Conservation (phyloP, 2,329 filamentous ascomycete genomes). For the Bipolaris gigantea region DNA sequence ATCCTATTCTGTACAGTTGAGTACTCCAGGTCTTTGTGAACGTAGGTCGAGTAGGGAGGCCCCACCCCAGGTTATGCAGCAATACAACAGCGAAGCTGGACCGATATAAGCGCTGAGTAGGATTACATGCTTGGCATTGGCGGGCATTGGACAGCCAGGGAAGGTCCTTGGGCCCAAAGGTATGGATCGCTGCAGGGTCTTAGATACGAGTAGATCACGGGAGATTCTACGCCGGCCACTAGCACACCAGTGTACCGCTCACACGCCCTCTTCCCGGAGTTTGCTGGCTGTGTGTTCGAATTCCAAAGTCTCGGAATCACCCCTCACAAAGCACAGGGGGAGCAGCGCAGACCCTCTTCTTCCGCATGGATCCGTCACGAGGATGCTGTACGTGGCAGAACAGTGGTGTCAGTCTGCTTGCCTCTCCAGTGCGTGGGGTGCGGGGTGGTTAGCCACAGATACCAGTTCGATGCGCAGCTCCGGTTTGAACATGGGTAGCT, state of each 20-base stretch:
- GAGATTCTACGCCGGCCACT: conserved; percentile 5
- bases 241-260: background rate
- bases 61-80: background rate
- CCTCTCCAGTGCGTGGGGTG: background rate
- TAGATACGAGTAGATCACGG: conserved; percentile 13
- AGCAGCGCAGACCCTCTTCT: background rate
- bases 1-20: background rate
- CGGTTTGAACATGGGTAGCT: background rate
- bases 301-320: background rate
- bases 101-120: conserved; percentile 9
- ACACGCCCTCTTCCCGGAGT: background rate
- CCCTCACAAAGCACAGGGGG: background rate
- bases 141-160: conserved; percentile 9
- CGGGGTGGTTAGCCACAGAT: background rate
- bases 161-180: conserved; percentile 5
- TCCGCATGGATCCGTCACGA: background rate
- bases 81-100: conserved; percentile 1
- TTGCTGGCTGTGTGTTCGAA: background rate
- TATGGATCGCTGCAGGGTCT: conserved; percentile 11
- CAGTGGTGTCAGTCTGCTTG: background rate
- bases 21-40: background rate
- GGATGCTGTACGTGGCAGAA: too few relatives aligned
- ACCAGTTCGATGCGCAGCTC: background rate
- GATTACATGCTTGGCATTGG: conserved; percentile 11
- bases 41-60: background rate